Base-by-base conservation (phyloP, 208 protist species). In the Trypanosoma scelopori region DNA sequence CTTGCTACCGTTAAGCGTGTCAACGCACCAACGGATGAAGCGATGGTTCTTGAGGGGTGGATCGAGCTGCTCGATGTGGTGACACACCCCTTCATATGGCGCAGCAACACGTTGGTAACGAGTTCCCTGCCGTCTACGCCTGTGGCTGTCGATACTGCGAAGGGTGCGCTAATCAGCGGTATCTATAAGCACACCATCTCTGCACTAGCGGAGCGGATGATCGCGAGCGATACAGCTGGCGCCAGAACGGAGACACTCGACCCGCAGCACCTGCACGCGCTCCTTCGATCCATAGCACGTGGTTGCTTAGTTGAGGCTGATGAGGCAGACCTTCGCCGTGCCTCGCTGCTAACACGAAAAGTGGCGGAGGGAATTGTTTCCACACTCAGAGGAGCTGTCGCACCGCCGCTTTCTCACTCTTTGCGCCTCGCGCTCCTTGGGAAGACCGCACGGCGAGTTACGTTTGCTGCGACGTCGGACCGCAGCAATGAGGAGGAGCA, bases 31-130 rank as follows among this genome's bases (percentile, higher is more conserved):
- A 27, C n/a, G 18, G 18, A 55, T 0, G 28, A 71, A 1, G 23
- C 70, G 20, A 30, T 65, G 30, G 27, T 55, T 18, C 46, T 66
- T 0, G 66, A 74, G 7, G 68, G 59, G 5, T 59, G 55, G 45
- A 45, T 80, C 1, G 74, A 80, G 53, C 47, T 63, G 1, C 37
- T 74, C 13, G 52, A 70, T 47, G 27, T 75, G 9, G 47, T 65
- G 18, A 69, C 61, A n/a, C 74, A 80, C 65, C 68, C 68, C 25
- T 63, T 72, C 22, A 69, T 53, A 7, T 41, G 59, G 5, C 22
- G 25, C 20, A 57, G 65, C 18, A 25, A 50, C 52, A 32, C 49
- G 53, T 28, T 53, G 41, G 9, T 9, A 9, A 37, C 12, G 55
- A 41, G 22, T 45, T 16, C 1, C 55, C 25, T 11, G 9, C 16